Percentiles rank a stretch among this genome's conserved stretches.
These are phyloP conservation scores for Cucumis variabilis DNA, from an alignment of 331 rosid species.

Conservation along the genomic window DNA sequence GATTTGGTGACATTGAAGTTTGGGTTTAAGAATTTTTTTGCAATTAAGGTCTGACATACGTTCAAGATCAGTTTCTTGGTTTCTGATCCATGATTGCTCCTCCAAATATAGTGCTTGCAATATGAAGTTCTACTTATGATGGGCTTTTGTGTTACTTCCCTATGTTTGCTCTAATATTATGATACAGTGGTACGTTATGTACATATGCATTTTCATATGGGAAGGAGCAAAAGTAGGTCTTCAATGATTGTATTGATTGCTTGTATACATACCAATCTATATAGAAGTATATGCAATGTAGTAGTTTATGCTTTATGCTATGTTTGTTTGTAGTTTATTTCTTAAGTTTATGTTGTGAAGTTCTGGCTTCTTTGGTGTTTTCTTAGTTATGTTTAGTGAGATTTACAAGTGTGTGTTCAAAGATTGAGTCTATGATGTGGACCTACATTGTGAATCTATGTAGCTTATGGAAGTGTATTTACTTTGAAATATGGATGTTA, in stretches of 20 bases:
- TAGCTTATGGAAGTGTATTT: too few species aligned
- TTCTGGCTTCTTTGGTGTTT: too few species aligned
- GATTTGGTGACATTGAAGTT: conserved; percentile 24
- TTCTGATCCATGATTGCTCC: conserved; percentile 33
- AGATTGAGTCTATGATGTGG: too few species aligned
- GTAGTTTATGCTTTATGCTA: conserved; percentile 50
- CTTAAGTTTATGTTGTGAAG: too few species aligned
- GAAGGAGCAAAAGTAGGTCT: conserved; percentile 49
- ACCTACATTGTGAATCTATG: too few species aligned
- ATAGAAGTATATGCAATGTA: conserved; percentile 45
- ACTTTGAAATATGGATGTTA: too few species aligned
- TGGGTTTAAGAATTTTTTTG: too few species aligned
- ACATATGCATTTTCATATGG: conserved; percentile 41
- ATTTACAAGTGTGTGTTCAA: too few species aligned
- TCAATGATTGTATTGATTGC: conserved; percentile 57
- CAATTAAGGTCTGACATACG: too few species aligned
- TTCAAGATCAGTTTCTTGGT: conserved; percentile 19
- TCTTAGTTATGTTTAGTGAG: too few species aligned
- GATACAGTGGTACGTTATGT: conserved; percentile 35
- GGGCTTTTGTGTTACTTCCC: background rate
- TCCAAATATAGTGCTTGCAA: conserved; percentile 20
- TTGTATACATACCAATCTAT: conserved; percentile 45
- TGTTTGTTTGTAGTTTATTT: too few species aligned
- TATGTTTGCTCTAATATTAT: conserved; percentile 1
- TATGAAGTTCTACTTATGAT: conserved; percentile 26